Evolutionary conservation across 352 stramenopile genomes (phyloP).

Genomic region (Phytopythium delawarense): DNA sequence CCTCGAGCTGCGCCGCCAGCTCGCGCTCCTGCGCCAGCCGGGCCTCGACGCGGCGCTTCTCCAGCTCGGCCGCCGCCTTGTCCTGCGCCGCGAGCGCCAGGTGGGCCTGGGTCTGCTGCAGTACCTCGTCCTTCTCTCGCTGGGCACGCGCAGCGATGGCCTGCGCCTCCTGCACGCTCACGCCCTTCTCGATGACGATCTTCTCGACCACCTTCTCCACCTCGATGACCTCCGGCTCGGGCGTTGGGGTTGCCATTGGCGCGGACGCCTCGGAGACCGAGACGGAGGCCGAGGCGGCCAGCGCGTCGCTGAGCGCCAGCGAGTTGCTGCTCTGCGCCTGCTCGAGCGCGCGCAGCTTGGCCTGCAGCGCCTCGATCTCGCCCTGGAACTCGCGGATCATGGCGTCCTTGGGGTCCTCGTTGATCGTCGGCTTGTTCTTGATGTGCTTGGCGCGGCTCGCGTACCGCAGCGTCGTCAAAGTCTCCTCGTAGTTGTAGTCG

Average conservation of each 20-base stretch:
- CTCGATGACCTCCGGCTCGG: constrained; percentile 41
- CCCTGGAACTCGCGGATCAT: constrained; percentile 97
- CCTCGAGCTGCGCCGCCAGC: constrained; percentile 57
- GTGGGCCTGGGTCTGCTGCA: constrained; percentile 65
- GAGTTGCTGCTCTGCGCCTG: constrained; percentile 20
- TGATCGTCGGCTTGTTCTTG: constrained; percentile 99
- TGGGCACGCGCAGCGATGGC: constrained; percentile 68
- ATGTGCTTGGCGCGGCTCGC: constrained; percentile 99
- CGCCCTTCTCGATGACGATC: constrained; percentile 78
- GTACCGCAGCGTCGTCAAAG: constrained; percentile 93
- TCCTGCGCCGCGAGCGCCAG: constrained; percentile 70
- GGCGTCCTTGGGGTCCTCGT: constrained; percentile 98
- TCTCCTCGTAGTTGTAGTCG: constrained; percentile 98
- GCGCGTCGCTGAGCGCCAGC: not conserved
- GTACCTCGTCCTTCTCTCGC: constrained; percentile 72
- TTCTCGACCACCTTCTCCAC: constrained; percentile 84
- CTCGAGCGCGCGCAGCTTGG: constrained; percentile 60
- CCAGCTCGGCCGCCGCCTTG: constrained; percentile 79
- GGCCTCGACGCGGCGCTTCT: constrained; percentile 82
- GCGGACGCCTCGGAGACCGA: not conserved
- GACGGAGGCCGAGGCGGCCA: not conserved
- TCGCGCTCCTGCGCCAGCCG: constrained; percentile 88
- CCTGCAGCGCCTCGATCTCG: constrained; percentile 93
- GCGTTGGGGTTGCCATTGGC: not conserved
- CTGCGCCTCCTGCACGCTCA: constrained; percentile 75